Evolutionary conservation across 2,329 filamentous ascomycete genomes (phyloP).

Genomic region (Cladosporium sp.): DNA sequence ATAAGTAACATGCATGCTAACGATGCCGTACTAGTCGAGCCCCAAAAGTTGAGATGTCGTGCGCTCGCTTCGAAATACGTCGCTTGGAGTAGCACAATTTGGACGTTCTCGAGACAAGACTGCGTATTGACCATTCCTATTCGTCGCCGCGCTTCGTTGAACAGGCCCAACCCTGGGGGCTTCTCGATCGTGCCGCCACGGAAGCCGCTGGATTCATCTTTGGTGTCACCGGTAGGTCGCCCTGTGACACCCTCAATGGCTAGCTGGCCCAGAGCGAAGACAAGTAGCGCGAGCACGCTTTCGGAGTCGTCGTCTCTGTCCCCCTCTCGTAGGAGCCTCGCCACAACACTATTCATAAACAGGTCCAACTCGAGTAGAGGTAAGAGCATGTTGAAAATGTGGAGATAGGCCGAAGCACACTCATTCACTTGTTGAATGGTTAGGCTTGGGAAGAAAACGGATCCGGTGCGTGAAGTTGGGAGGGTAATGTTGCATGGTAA

Average conservation of each 20-base stretch:
- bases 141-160: constrained; percentile 61
- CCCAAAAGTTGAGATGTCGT: constrained; percentile 58
- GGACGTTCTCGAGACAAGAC: constrained; percentile 59
- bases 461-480: no score
- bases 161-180: constrained; percentile 59
- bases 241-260: constrained; percentile 48
- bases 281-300: constrained; percentile 58
- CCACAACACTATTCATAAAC: constrained; percentile 44
- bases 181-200: constrained; percentile 51
- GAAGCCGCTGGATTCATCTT: constrained; percentile 47
- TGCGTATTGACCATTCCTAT: constrained; percentile 59
- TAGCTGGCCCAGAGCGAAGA: constrained; percentile 55
- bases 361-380: constrained; percentile 59
- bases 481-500: no score
- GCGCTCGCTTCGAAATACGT: constrained; percentile 30
- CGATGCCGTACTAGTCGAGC: constrained; percentile 57
- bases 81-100: constrained; percentile 58
- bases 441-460: constrained; percentile 37
- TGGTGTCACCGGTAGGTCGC: neutral
- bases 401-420: constrained; percentile 58
- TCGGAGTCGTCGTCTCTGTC: constrained; percentile 51
- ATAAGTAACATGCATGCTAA: constrained; percentile 54
- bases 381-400: constrained; percentile 59
- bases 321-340: constrained; percentile 47
- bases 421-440: constrained; percentile 43